Base-by-base conservation (phyloP, 1,139 yeast species). In the Schizosaccharomyces versatilis region DNA sequence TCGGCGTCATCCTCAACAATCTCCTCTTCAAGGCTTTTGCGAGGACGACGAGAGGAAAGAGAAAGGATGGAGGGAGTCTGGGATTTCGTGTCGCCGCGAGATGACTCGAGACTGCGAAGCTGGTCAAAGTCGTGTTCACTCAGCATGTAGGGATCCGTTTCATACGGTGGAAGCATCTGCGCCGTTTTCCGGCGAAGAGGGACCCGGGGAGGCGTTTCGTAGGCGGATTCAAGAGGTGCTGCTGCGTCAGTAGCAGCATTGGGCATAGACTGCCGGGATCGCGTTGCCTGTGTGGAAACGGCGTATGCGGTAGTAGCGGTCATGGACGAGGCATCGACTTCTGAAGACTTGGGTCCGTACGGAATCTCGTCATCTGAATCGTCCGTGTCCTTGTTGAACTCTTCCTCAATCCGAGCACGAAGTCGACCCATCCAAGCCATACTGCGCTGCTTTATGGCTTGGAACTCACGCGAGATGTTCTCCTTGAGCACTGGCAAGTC, bases 121-220 rank as follows among this genome's bases (percentile, higher is more conserved):
- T 36, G 36, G 38, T 44, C 49, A 44, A 44, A 44, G n/a, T 44
- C 49, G 3, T 44, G 19, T n/a, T 44, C 49, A 44, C 32, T 44
- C 38, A 44, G 32, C 49, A 44, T 44, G 38, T 44, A 36, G 12
- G 49, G 49, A 44, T 44, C 49, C 1, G 49, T 14, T 44, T 44
- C 49, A 44, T 44, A 44, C 2, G 49, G 49, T 9, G 49, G 49
- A 24, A 44, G 49, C 14, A 36, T 17, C 9, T 19, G 19, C 6
- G 38, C 8, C 8, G 49, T 24, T 17, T 32, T 36, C 32, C 38
- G 49, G 3, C 38, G 19, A 8, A 14, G 10, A 14, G n/a, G 19
- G 19, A 9, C 32, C 12, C 49, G 49, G 7, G 49, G 49, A 24
- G 7, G 19, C n/a, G 19, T 36, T 17, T 44, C 49, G 15, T 44